Conservation (phyloP, 305 asterid species). For the Solanum chacoense region DNA sequence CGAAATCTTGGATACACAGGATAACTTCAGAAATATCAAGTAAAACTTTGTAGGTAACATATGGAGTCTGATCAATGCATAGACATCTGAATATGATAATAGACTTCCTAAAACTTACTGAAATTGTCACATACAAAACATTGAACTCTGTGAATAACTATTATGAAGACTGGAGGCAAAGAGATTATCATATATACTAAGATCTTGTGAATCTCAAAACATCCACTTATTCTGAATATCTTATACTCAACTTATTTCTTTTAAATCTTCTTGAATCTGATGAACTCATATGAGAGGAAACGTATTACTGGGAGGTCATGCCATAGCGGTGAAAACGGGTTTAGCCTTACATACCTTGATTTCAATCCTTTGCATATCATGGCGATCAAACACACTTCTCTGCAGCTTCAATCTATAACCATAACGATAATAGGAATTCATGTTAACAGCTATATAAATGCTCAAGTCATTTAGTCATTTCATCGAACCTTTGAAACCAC, state of each 20-base stretch:
- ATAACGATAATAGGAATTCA: background rate
- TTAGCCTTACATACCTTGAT: background rate
- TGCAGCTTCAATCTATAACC: no score
- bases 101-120: background rate
- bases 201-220: background rate
- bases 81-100: background rate
- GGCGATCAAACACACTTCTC: background rate
- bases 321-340: no score
- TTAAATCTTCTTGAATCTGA: background rate
- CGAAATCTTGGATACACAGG: background rate
- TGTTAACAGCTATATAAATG: background rate
- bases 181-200: background rate
- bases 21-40: no score
- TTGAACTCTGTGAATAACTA: background rate
- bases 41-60: background rate
- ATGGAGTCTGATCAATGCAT: background rate
- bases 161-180: background rate
- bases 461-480: background rate
- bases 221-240: background rate
- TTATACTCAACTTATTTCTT: background rate
- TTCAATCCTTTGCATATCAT: background rate
- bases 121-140: background rate
- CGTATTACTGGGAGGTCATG: background rate
- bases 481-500: background rate
- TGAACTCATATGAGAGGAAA: no score